Conservation (phyloP, 257 asterid species). For the Fraxinus quadrangulata region DNA sequence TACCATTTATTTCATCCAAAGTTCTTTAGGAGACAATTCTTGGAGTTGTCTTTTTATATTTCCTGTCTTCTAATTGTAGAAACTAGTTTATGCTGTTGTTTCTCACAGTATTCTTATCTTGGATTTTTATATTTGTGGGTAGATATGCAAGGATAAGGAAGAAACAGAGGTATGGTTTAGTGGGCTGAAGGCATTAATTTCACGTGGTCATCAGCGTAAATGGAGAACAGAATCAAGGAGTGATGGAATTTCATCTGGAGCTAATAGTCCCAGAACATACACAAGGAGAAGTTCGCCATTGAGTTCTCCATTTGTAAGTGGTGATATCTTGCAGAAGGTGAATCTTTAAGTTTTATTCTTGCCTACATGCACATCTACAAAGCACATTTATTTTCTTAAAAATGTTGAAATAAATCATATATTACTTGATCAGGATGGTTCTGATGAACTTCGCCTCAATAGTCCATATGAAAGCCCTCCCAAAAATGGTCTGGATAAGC, state of each 20-base stretch:
- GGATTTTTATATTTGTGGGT: conserved; percentile 24
- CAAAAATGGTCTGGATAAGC: conserved; percentile 67
- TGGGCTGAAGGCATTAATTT: conserved; percentile 86
- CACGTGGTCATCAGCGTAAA: conserved; percentile 79
- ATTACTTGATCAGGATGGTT: conserved; percentile 61
- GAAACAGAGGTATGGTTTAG: conserved; percentile 99
- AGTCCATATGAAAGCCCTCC: conserved; percentile 92
- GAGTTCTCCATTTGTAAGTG: conserved; percentile 82
- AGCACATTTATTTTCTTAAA: conserved; percentile 12
- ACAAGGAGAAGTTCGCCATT: conserved; percentile 86
- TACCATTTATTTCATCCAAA: conserved; percentile 18
- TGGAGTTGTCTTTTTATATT: conserved; percentile 14
- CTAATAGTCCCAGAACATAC: conserved; percentile 82
- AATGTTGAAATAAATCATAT: conserved; percentile 28
- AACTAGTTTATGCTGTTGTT: neutral
- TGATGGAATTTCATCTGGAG: conserved; percentile 89
- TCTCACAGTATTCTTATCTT: conserved; percentile 24
- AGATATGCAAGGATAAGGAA: conserved; percentile 97
- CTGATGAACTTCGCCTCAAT: conserved; percentile 63
- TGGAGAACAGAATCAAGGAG: conserved; percentile 89
- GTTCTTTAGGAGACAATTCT: conserved; percentile 20
- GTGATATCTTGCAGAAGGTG: conserved; percentile 81
- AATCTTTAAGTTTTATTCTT: neutral
- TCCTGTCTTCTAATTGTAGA: neutral
- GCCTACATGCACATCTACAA: neutral